Evolutionary conservation across 768 basidiomycete genomes (phyloP), one percentile per base, ranked within the genome.

Genomic region (Lactifluus pinguis): DNA sequence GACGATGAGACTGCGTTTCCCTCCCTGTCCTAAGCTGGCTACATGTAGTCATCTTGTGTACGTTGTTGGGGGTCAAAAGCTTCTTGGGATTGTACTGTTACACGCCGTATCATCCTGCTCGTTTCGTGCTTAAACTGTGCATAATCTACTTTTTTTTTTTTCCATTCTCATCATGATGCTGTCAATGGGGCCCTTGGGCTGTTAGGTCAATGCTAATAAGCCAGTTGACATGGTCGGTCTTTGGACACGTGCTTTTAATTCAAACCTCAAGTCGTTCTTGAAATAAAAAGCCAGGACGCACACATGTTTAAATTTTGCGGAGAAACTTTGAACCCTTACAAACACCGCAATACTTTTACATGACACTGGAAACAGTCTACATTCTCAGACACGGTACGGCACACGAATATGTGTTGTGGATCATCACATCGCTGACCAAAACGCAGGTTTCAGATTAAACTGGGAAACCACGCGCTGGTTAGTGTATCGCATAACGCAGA

Each of bases 1-100:
- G 85, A 85, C 68, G 93, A 97, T 73, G 79, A 90, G 74, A 76
- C 75, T 30, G 92, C 91, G 61, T 97, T 97, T 85, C 93, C 93
- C 49, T 91, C 93, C 66, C 81, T 97, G 66, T 80, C 88, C 63
- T 81, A 62, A 60, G 49, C 44, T 62, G 47, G 47, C 57, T 53
- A 56, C 17, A 25, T 13, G 30, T 52, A 53, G 60, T 42, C 55
- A 53, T 53, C 60, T 36, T 53, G 55, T 47, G 29, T 56, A 57
- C 41, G 63, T 48, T 60, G 48, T 61, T 55, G 59, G 49, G 53
- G 32, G 13, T 53, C 49, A 62, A 65, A 65, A 65, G 32, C 49
- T 62, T 65, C 38, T 63, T 57, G 61, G 56, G 64, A 59, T 62
- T 63, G 61, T 65, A 63, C 64, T 34, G 64, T 56, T 53, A 59